These are phyloP conservation scores for Cyathus striatus DNA, from an alignment of 768 basidiomycete species.

Conservation along the genomic window DNA sequence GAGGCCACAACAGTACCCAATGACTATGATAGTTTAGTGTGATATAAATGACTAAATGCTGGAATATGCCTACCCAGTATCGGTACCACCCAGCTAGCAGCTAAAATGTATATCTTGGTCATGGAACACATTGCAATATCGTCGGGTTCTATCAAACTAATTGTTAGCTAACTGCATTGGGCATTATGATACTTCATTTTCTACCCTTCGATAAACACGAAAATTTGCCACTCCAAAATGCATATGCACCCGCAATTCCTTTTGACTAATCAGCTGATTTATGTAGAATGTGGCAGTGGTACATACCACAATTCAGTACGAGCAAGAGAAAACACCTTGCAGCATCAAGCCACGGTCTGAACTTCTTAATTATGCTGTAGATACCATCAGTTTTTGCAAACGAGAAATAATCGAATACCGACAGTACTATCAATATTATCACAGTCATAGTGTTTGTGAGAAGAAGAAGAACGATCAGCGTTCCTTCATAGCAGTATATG, in stretches of 20 bases:
- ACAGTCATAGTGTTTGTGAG: slow-evolving; percentile 29
- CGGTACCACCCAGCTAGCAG: neutral
- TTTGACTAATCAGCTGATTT: neutral
- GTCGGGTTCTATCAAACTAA: neutral
- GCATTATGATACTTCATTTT: no score
- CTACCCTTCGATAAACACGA: slow-evolving; percentile 19
- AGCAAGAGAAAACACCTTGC: slow-evolving; percentile 39
- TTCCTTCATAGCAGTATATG: neutral
- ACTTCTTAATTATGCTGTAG: neutral
- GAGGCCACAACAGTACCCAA: neutral
- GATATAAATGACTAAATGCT: neutral
- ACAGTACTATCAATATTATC: slow-evolving; percentile 35
- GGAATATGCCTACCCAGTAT: neutral
- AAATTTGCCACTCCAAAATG: slow-evolving; percentile 32
- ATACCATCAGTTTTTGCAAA: slow-evolving; percentile 1
- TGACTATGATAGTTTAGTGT: neutral
- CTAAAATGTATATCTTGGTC: neutral
- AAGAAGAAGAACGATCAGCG: slow-evolving; percentile 36
- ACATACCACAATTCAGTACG: slow-evolving; percentile 36
- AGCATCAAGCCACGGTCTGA: slow-evolving; percentile 45
- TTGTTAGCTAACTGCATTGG: neutral
- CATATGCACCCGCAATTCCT: slow-evolving; percentile 36
- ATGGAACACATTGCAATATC: neutral
- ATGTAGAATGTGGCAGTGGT: neutral
- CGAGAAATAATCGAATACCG: no score